Base-by-base conservation (phyloP, 202 grass and related monocot genomes). In the Setaria italica region DNA sequence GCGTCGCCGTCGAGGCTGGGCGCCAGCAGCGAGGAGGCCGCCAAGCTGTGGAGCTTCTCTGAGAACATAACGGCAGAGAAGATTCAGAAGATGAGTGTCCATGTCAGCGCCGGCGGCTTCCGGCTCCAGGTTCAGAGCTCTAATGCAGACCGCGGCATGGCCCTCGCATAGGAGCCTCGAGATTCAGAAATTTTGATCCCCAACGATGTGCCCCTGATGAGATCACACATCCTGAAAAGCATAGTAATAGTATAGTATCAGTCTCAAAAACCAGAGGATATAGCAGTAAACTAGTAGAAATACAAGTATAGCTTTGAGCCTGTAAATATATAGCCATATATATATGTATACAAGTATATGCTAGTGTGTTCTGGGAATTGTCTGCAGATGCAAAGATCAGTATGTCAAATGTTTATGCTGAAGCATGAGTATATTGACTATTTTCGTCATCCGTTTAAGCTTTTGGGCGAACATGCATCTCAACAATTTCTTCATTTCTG, bases 41-140 rank as follows among this genome's bases (percentile, higher is more conserved):
- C 72, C 72, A 87, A 65, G 88, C 91, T 99, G 39, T 97, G 97
- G 97, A 90, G 60, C 46, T 91, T 90, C 72, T 97, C 97, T 2
- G 90, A 99, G 5, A 77, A n/a, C 66, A 32, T 97, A 9, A 82
- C 88, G 17, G 72, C 74, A 9, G 79, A 92, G 70, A 92, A 89
- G 80, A 55, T 70, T 70, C 79, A 62, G 43, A 76, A 85, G 62
- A 29, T 4, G 53, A 29, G 19, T 15, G 43, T 67, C 11, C 33
- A 41, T 13, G 65, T 11, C 19, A 35, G 19, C 47, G 10, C 76
- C 41, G 50, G 20, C 0, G 32, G 76, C 17, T 85, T 85, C 89
- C 53, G 82, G 82, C 68, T 88, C 12, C 85, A 88, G 83, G 89
- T 81, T 2, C 89, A 82, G 72, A 67, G 42, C 67, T 85, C 85